Conservation (phyloP, 768 basidiomycete genomes). For the Flagelloscypha sp. region DNA sequence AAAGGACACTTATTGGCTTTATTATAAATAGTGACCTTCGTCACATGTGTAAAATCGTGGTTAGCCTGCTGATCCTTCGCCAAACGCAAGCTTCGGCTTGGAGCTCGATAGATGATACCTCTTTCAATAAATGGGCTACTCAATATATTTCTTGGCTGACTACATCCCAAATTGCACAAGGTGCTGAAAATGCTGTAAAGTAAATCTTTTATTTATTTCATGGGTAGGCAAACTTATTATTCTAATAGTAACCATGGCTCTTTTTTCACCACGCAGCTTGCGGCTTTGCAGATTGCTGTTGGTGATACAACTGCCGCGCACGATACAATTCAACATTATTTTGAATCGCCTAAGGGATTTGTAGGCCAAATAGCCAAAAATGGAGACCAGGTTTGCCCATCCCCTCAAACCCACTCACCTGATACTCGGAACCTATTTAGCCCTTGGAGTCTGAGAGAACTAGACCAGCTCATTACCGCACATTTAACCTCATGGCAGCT, state of each 20-base stretch:
- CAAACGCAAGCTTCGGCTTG: constrained; percentile 41
- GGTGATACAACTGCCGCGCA: not conserved
- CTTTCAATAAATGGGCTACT: constrained; percentile 23
- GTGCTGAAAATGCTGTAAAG: too few relatives aligned
- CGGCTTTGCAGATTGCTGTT: not conserved
- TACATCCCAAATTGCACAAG: not conserved
- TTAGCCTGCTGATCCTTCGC: constrained; percentile 37
- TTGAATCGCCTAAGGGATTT: not conserved
- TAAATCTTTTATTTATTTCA: not conserved
- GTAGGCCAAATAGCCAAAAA: not conserved
- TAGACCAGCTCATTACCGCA: constrained; percentile 57
- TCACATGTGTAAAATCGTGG: constrained; percentile 40
- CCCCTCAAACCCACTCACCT: not conserved
- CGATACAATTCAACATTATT: not conserved
- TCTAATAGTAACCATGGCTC: not conserved
- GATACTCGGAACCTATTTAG: constrained; percentile 20
- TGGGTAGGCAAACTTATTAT: not conserved
- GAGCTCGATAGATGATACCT: constrained; percentile 31
- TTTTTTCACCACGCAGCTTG: not conserved
- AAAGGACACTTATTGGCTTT: too few relatives aligned
- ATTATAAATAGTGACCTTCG: constrained; percentile 37
- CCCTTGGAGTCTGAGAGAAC: constrained; percentile 55
- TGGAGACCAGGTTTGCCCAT: constrained; percentile 17
- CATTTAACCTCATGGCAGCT: constrained; percentile 60
- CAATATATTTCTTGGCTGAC: not conserved